phyloP scores from a whole-genome alignment of 768 basidiomycete species.

The Boletus fagicola region DNA sequence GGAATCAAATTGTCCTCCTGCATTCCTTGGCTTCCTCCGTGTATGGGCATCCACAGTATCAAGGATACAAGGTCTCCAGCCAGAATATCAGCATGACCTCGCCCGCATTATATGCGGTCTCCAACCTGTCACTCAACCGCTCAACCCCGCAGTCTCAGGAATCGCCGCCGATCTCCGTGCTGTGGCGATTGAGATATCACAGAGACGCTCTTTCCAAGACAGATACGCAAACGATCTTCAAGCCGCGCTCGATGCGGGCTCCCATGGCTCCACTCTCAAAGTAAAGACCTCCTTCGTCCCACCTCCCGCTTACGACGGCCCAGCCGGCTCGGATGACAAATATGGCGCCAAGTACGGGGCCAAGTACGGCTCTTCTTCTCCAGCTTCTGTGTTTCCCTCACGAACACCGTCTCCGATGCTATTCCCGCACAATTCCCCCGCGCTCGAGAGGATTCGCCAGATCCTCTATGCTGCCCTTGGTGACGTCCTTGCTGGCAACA shows the following conservation, averaged over 20 bases:
- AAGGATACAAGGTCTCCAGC: constrained; percentile 56
- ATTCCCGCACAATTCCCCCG: constrained; percentile 38
- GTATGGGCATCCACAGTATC: constrained; percentile 73
- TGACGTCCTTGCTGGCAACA: constrained; percentile 58
- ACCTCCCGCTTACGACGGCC: constrained; percentile 60
- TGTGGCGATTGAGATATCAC: constrained; percentile 84
- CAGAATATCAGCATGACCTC: constrained; percentile 76
- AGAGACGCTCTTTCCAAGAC: constrained; percentile 80
- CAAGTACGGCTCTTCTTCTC: constrained; percentile 14
- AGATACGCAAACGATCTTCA: constrained; percentile 73
- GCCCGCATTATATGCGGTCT: constrained; percentile 77
- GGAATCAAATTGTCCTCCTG: constrained; percentile 62
- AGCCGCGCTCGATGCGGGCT: constrained; percentile 71
- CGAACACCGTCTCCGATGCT: constrained; percentile 51
- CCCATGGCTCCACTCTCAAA: constrained; percentile 31
- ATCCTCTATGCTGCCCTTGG: constrained; percentile 81
- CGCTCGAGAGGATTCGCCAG: constrained; percentile 79
- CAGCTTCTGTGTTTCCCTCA: constrained; percentile 35
- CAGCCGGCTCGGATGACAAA: constrained; percentile 19
- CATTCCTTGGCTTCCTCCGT: constrained; percentile 65
- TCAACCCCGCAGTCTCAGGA: constrained; percentile 45
- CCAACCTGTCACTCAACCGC: constrained; percentile 38
- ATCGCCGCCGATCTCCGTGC: constrained; percentile 81
- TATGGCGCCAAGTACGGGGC: not conserved
- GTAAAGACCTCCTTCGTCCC: constrained; percentile 65